These are phyloP conservation scores for Podospora fimiseda DNA, from an alignment of 495 filamentous ascomycete genomes.

Conservation along the genomic window DNA sequence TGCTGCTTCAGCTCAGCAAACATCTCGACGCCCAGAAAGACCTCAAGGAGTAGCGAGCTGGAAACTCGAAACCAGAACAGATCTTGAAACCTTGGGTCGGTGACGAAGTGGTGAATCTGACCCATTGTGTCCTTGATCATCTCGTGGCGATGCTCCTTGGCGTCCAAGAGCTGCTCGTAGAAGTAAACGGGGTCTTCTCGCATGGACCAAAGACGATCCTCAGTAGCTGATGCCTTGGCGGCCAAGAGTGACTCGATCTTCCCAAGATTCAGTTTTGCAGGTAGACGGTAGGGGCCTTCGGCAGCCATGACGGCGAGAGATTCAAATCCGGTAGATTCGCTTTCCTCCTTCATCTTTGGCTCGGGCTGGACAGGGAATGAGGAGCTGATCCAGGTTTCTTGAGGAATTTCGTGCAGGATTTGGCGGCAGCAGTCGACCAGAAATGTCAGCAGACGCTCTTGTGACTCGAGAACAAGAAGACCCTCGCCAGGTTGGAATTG, in stretches of 20 bases:
- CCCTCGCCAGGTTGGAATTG: slow-evolving; percentile 36
- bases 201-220: slow-evolving; percentile 47
- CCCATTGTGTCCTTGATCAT: slow-evolving; percentile 26
- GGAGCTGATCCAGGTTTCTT: not conserved
- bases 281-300: slow-evolving; percentile 44
- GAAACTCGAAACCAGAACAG: slow-evolving; percentile 14
- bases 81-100: not conserved
- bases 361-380: slow-evolving; percentile 23
- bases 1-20: slow-evolving; percentile 8
- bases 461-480: slow-evolving; percentile 40
- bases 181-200: slow-evolving; percentile 55
- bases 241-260: slow-evolving; percentile 34
- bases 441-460: slow-evolving; percentile 38
- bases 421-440: slow-evolving; percentile 30
- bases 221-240: slow-evolving; percentile 31
- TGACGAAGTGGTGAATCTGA: slow-evolving; percentile 20
- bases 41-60: slow-evolving; percentile 7
- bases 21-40: slow-evolving; percentile 7
- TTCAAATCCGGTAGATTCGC: slow-evolving; percentile 5
- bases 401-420: slow-evolving; percentile 36
- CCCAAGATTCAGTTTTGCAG: slow-evolving; percentile 34
- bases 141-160: slow-evolving; percentile 39
- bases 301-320: slow-evolving; percentile 24
- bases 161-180: slow-evolving; percentile 24
- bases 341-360: slow-evolving; percentile 25